A percentile compares a stretch with the other conserved stretches of the same genome.
phyloP scores from a whole-genome alignment of 768 basidiomycete species.

The Auricularia sp. region DNA sequence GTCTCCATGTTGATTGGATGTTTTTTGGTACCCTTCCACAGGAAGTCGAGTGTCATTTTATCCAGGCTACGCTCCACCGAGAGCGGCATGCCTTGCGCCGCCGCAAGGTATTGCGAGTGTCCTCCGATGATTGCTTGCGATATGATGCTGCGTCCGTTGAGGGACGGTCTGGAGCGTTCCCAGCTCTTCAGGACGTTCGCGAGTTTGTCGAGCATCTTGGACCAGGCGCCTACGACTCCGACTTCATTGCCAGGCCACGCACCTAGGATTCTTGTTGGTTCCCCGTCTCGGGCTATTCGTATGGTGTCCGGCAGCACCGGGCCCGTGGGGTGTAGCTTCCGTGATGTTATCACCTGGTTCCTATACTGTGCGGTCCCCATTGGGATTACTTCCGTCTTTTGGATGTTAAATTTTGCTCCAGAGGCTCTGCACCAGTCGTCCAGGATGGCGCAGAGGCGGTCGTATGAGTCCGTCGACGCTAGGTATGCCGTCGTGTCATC shows the following conservation, averaged over 20 bases:
- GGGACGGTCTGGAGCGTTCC: background rate
- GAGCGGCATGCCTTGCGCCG: background rate
- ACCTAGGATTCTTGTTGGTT: slow-evolving; percentile 7
- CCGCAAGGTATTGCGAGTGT: background rate
- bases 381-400: background rate
- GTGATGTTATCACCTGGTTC: background rate
- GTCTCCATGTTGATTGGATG: background rate
- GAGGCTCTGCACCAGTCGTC: background rate
- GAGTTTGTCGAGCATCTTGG: background rate
- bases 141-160: background rate
- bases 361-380: background rate
- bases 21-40: background rate
- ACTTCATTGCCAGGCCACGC: background rate
- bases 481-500: background rate
- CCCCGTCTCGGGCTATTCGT: slow-evolving; percentile 7
- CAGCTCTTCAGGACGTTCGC: background rate
- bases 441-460: background rate
- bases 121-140: background rate
- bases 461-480: background rate
- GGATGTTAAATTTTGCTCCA: background rate
- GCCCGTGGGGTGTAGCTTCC: background rate
- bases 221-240: slow-evolving; percentile 2
- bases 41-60: background rate
- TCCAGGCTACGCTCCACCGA: background rate
- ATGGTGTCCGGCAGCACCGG: background rate